Evolutionary conservation across 176 grass and related monocot genomes (phyloP).

Genomic region (Aegilops tauschii): DNA sequence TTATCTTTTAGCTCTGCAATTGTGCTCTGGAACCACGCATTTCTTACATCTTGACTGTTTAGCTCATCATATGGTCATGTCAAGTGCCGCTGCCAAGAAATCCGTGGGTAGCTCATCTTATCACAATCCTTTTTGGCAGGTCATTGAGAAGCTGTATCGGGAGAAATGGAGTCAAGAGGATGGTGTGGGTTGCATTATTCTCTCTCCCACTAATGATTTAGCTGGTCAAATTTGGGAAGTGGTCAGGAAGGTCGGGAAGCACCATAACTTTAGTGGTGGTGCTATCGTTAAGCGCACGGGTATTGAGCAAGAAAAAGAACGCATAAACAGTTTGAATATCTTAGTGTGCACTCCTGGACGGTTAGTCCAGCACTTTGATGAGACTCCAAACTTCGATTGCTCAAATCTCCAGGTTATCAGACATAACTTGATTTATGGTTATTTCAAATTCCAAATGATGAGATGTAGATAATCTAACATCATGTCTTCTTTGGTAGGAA

Average conservation of each 20-base stretch:
- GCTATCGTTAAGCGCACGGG: constrained; percentile 74
- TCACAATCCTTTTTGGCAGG: constrained; percentile 30
- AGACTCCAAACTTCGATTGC: constrained; percentile 87
- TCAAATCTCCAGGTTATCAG: constrained; percentile 77
- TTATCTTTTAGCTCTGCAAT: neutral
- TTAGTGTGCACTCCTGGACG: constrained; percentile 88
- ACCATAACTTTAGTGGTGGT: constrained; percentile 65
- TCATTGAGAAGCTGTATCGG: constrained; percentile 85
- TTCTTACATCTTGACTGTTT: constrained; percentile 2
- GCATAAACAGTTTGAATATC: constrained; percentile 71
- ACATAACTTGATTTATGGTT: constrained; percentile 22
- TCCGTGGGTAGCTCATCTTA: neutral
- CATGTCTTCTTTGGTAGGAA: constrained; percentile 18
- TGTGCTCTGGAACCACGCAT: neutral
- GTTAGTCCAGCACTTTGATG: constrained; percentile 84
- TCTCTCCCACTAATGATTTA: constrained; percentile 85
- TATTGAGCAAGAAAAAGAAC: constrained; percentile 70
- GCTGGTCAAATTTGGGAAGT: constrained; percentile 82
- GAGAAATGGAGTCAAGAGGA: constrained; percentile 61
- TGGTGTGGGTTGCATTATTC: constrained; percentile 79
- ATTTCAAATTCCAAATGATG: neutral
- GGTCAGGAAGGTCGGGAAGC: constrained; percentile 46
- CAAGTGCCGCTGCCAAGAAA: neutral
- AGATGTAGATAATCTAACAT: constrained; percentile 23
- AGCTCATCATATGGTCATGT: neutral